Conservation (phyloP, 306 rosid species). For the Mucuna pruriens region DNA sequence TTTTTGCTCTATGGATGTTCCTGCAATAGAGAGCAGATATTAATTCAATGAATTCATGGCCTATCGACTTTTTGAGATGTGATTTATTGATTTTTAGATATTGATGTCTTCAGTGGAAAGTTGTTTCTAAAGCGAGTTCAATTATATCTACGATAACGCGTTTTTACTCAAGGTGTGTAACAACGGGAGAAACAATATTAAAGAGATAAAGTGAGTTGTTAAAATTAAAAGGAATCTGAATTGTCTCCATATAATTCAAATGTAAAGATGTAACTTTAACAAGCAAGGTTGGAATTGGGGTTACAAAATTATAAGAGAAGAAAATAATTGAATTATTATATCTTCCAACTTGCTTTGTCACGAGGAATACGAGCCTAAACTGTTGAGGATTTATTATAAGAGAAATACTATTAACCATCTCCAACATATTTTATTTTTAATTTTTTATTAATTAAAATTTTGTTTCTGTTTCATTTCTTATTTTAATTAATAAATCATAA, state of each 20-base stretch:
- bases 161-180: too few relatives aligned
- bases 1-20: background rate
- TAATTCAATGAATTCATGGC: background rate
- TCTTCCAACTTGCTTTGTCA: background rate
- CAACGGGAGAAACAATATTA: background rate
- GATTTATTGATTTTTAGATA: too few relatives aligned
- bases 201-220: background rate
- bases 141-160: background rate
- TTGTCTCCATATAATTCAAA: background rate
- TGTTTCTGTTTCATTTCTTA: too few relatives aligned
- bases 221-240: background rate
- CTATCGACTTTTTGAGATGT: too few relatives aligned
- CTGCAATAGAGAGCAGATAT: background rate
- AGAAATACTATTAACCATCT: too few relatives aligned
- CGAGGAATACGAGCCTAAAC: background rate
- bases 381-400: background rate
- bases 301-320: background rate
- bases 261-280: background rate
- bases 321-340: background rate
- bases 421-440: too few relatives aligned
- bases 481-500: too few relatives aligned
- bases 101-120: background rate
- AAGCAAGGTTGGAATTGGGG: background rate
- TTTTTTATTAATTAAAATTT: too few relatives aligned
- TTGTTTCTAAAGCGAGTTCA: background rate